These are phyloP conservation scores for Chlamydomonas sphaeroides DNA, from an alignment of 139 green algal species.

Conservation along the genomic window DNA sequence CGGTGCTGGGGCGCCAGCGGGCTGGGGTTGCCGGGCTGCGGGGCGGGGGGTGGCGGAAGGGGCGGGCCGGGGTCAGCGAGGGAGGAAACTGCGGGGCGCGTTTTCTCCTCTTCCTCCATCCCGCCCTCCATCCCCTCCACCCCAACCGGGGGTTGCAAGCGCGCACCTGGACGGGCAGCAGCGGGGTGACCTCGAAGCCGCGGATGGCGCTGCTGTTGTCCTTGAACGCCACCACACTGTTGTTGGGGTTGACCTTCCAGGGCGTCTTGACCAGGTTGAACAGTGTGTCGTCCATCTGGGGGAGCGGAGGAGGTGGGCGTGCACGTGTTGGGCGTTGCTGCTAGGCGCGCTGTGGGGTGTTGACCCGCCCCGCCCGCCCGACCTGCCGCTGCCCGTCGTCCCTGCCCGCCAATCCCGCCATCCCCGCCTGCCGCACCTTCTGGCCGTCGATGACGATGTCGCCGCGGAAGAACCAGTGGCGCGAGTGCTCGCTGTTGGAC, in stretches of 20 bases:
- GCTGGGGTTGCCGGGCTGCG: slow-evolving; percentile 73
- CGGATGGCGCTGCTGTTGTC: slow-evolving; percentile 98
- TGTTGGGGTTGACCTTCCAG: slow-evolving; percentile 78
- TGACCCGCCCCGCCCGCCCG: too few species aligned
- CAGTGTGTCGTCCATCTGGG: slow-evolving; percentile 51
- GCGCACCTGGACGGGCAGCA: slow-evolving; percentile 74
- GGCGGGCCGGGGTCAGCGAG: neutral
- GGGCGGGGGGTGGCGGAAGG: neutral
- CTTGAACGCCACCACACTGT: slow-evolving; percentile 98
- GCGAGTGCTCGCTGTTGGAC: slow-evolving; percentile 87
- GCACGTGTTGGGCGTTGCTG: too few species aligned
- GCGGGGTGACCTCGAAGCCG: slow-evolving; percentile 68
- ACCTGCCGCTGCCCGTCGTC: too few species aligned
- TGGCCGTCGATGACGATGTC: slow-evolving; percentile 92
- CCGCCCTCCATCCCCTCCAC: too few species aligned
- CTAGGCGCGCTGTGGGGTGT: too few species aligned
- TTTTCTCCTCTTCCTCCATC: too few species aligned
- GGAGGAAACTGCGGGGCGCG: too few species aligned
- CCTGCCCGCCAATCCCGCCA: neutral
- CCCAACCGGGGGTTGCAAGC: too few species aligned
- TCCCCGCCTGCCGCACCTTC: slow-evolving; percentile 41
- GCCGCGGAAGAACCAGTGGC: slow-evolving; percentile 95
- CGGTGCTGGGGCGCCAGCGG: slow-evolving; percentile 66
- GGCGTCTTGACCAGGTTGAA: slow-evolving; percentile 63
- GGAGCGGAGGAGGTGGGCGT: neutral